These are phyloP conservation scores for Saccharomyces jurei DNA, from an alignment of 805 yeast species.

Conservation along the genomic window DNA sequence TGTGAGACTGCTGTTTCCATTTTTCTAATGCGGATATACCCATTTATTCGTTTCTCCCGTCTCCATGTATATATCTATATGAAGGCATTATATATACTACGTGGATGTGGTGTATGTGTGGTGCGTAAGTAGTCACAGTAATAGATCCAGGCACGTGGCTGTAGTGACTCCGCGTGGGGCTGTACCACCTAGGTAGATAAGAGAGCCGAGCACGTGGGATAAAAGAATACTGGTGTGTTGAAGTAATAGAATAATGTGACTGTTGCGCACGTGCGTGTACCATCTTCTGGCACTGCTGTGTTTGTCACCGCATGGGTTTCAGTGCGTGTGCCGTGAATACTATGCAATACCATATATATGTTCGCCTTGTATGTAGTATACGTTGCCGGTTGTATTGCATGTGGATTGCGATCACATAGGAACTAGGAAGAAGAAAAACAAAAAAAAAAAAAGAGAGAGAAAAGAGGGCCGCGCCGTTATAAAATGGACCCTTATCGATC, in stretches of 20 bases:
- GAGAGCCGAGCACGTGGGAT: neutral
- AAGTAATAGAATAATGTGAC: neutral
- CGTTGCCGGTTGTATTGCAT: neutral
- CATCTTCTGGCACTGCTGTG: neutral
- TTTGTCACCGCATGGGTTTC: neutral
- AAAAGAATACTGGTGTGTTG: neutral
- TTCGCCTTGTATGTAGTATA: neutral
- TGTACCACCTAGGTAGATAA: neutral
- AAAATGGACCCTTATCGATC: neutral
- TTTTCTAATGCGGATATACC: neutral
- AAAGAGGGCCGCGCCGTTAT: neutral
- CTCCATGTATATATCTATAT: neutral
- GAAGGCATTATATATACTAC: neutral
- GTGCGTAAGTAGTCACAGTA: conserved; percentile 6
- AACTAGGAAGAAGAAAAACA: neutral
- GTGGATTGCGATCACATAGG: neutral
- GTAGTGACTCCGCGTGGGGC: neutral
- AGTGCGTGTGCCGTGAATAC: neutral
- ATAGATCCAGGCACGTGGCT: neutral
- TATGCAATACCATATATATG: neutral
- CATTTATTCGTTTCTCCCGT: too few relatives aligned
- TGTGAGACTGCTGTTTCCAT: neutral
- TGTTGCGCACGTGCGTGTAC: neutral
- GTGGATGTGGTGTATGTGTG: conserved; percentile 21
- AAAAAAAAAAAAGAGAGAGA: neutral